These are phyloP conservation scores for Babesia ovis DNA, from an alignment of 169 alveolate genomes.

Conservation along the genomic window DNA sequence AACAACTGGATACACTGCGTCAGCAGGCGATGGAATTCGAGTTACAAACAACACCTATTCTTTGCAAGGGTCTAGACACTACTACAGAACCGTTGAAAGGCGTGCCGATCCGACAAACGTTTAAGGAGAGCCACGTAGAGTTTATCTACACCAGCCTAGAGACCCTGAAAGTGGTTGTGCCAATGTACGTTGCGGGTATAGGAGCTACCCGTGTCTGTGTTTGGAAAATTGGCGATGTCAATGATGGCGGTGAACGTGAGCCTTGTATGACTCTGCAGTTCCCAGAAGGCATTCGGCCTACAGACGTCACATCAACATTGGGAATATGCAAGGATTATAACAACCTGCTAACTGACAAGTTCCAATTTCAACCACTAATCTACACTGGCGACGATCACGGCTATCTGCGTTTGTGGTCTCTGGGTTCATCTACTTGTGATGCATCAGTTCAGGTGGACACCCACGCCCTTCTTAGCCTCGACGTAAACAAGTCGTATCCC, in stretches of 20 bases:
- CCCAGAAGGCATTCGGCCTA: slow-evolving; percentile 53
- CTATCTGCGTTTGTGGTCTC: slow-evolving; percentile 53
- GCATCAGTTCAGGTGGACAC: slow-evolving; percentile 41
- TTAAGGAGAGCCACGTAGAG: slow-evolving; percentile 32
- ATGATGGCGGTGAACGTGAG: slow-evolving; percentile 19
- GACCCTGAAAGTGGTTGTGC: slow-evolving; percentile 35
- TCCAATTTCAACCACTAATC: slow-evolving; percentile 33
- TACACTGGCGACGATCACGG: slow-evolving; percentile 60
- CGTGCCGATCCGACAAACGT: slow-evolving; percentile 21
- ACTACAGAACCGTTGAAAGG: slow-evolving; percentile 16
- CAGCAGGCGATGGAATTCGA: slow-evolving; percentile 7
- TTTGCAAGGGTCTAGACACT: slow-evolving; percentile 46
- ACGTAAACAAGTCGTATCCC: slow-evolving; percentile 60
- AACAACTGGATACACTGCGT: slow-evolving; percentile 18
- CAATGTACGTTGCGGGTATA: slow-evolving; percentile 49
- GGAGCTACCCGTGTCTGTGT: slow-evolving; percentile 39
- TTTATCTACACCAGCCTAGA: slow-evolving; percentile 51
- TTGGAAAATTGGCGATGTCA: slow-evolving; percentile 43
- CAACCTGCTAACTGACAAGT: slow-evolving; percentile 19
- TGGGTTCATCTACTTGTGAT: slow-evolving; percentile 15
- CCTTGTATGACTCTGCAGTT: slow-evolving; percentile 44
- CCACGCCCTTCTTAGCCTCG: slow-evolving; percentile 47
- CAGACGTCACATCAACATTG: slow-evolving; percentile 53
- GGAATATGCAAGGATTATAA: slow-evolving; percentile 33
- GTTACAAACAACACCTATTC: slow-evolving; percentile 8